Percentiles rank a stretch among this genome's conserved stretches.
Conservation (phyloP, 345 rosid genomes). For the Leavenworthia alabamica region DNA sequence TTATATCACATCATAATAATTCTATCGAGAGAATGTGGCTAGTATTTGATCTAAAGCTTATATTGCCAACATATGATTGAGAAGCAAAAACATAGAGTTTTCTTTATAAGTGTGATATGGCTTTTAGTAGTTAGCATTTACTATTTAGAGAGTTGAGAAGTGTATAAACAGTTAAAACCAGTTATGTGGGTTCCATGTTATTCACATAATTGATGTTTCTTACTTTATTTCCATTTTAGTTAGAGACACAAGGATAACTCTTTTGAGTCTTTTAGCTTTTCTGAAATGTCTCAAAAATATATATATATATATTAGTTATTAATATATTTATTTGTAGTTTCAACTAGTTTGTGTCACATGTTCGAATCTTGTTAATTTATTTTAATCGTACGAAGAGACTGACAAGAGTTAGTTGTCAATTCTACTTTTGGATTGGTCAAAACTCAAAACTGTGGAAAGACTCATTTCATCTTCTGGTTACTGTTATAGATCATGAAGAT, state of each 20-base stretch:
- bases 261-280: conserved; percentile 13
- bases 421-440: conserved; percentile 14
- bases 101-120: conserved; percentile 5
- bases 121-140: conserved; percentile 23
- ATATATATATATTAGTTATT: not conserved
- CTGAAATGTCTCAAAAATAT: not conserved
- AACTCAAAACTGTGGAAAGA: conserved; percentile 13
- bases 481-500: conserved; percentile 20
- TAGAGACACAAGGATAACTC: conserved; percentile 27
- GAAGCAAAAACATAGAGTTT: conserved; percentile 2
- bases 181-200: conserved; percentile 30
- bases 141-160: conserved; percentile 20
- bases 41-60: conserved; percentile 1
- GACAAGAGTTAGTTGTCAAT: conserved; percentile 17
- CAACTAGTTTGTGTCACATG: conserved; percentile 15
- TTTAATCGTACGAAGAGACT: conserved; percentile 9
- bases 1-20: conserved; percentile 7
- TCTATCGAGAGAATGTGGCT: conserved; percentile 5
- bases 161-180: conserved; percentile 25
- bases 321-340: not conserved
- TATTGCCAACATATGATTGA: conserved; percentile 15
- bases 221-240: conserved; percentile 25
- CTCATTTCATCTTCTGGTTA: conserved; percentile 20
- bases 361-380: not conserved
- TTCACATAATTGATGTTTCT: conserved; percentile 21